phyloP scores from a whole-genome alignment of 1,139 yeast genomes.

The Candida glucosophila region DNA sequence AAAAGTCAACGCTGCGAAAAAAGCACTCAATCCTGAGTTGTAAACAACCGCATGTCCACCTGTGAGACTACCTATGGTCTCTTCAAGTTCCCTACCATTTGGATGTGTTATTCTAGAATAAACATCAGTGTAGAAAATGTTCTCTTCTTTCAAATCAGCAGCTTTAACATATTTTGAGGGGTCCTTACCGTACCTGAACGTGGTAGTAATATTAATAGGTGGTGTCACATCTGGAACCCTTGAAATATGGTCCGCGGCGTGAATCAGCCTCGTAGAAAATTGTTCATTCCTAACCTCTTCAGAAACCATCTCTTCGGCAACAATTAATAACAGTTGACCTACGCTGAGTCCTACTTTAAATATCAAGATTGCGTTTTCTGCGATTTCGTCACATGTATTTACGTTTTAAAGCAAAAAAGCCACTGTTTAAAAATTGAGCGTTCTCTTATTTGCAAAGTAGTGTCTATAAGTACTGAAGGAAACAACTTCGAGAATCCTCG shows the following conservation, averaged over 20 bases:
- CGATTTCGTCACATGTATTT: too few species aligned
- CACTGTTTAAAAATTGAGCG: too few species aligned
- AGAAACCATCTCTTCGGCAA: too few species aligned
- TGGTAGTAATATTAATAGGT: slow-evolving; percentile 77
- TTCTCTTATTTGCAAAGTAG: too few species aligned
- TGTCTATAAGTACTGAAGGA: too few species aligned
- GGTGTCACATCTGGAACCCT: slow-evolving; percentile 56
- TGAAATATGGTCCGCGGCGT: slow-evolving; percentile 47
- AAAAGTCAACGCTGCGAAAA: slow-evolving; percentile 64
- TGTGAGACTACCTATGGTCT: slow-evolving; percentile 49
- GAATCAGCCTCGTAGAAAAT: slow-evolving; percentile 46
- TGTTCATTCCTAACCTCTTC: too few species aligned
- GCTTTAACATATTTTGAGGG: slow-evolving; percentile 45
- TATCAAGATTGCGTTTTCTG: too few species aligned
- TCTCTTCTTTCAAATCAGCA: slow-evolving; percentile 15
- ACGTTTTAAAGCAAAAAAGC: too few species aligned
- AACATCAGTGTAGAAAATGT: slow-evolving; percentile 17
- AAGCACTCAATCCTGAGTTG: slow-evolving; percentile 75
- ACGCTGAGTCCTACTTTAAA: too few species aligned
- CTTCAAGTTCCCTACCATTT: slow-evolving; percentile 59
- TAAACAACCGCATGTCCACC: slow-evolving; percentile 51
- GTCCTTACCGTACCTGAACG: slow-evolving; percentile 56
- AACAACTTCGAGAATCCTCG: too few species aligned
- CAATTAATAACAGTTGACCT: too few species aligned
- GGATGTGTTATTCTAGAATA: slow-evolving; percentile 77